Evolutionary conservation across 2,329 filamentous ascomycete genomes (phyloP).

Genomic region (Aspergillus versicolor): DNA sequence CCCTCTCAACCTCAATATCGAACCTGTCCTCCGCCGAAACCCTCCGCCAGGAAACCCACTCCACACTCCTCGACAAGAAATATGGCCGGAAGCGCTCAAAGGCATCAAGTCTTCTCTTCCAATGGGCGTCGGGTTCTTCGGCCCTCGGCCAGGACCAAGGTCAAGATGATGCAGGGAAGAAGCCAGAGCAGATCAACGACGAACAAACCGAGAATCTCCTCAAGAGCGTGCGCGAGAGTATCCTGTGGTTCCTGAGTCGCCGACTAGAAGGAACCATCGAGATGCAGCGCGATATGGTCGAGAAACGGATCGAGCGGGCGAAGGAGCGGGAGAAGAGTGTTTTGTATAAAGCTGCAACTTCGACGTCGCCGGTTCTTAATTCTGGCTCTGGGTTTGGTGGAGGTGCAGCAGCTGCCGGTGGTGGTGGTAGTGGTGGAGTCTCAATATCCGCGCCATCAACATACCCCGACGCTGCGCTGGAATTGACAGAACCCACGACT

Average conservation of each 20-base stretch:
- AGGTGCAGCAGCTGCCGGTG: background rate
- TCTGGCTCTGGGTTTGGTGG: slow-evolving; percentile 11
- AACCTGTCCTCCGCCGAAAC: slow-evolving; percentile 79
- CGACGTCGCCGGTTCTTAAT: background rate
- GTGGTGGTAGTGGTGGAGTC: background rate
- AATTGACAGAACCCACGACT: background rate
- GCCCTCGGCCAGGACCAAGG: slow-evolving; percentile 20
- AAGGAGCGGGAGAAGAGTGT: slow-evolving; percentile 87
- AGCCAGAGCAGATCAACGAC: slow-evolving; percentile 66
- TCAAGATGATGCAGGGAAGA: slow-evolving; percentile 60
- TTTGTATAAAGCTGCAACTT: slow-evolving; percentile 61
- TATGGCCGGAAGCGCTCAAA: slow-evolving; percentile 52
- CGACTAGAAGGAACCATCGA: slow-evolving; percentile 73
- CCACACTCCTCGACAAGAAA: slow-evolving; percentile 69
- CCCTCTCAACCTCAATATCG: slow-evolving; percentile 78
- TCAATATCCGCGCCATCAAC: slow-evolving; percentile 3
- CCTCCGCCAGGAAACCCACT: slow-evolving; percentile 73
- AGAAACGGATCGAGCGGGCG: slow-evolving; percentile 78
- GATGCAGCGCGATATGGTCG: slow-evolving; percentile 89
- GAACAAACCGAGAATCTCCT: slow-evolving; percentile 69
- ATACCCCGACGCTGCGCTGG: background rate
- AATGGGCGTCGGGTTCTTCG: slow-evolving; percentile 54
- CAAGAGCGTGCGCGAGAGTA: slow-evolving; percentile 72
- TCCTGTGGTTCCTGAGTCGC: slow-evolving; percentile 78
- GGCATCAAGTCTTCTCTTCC: slow-evolving; percentile 60